Base-by-base conservation (phyloP, 2,329 filamentous ascomycete genomes). In the Grosmannia serpens region DNA sequence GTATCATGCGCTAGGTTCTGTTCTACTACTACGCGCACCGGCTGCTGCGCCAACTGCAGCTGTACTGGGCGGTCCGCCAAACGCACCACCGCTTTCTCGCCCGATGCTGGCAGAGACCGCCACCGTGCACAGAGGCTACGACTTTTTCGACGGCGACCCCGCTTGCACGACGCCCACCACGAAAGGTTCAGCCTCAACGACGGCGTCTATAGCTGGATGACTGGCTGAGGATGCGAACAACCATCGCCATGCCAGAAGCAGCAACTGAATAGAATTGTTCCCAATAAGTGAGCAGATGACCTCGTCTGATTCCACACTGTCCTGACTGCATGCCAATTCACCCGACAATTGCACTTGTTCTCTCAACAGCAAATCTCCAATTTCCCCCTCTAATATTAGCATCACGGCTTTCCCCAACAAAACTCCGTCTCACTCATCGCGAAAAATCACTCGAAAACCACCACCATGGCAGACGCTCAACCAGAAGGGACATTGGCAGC, bases 11-110 rank as follows among this genome's bases (percentile, higher is more conserved):
- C 53, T 80, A 84, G 63, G 61, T 73, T 1, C 62, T 79, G 22
- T 83, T 83, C 68, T 83, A 83, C 69, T 83, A 83, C 69, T 81
- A 80, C 63, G 65, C 71, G 27, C 81, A 84, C 66, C 77, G 80
- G 8, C 63, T 79, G 3, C 69, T 84, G 5, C 80, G 83, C 67
- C 65, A 70, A 7, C 77, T 74, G 0, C 66, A 62, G 7, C 65
- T 81, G 7, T 83, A 83, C 69, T 67, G 67, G 13, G 67, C 67
- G 35, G 74, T 83, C 59, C 81, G 83, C 70, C 82, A 82, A 62
- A 70, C 70, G 26, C 81, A 84, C 64, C 81, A 83, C 68, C 70
- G 70, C 27, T 83, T 82, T 69, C 78, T 74, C 0, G 78, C 80
- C 1, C 70, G 17, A 75, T 77, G 67, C 69, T 83, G 6, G 59